Conservation (phyloP, 1,139 yeast species). For the Candida sojae region DNA sequence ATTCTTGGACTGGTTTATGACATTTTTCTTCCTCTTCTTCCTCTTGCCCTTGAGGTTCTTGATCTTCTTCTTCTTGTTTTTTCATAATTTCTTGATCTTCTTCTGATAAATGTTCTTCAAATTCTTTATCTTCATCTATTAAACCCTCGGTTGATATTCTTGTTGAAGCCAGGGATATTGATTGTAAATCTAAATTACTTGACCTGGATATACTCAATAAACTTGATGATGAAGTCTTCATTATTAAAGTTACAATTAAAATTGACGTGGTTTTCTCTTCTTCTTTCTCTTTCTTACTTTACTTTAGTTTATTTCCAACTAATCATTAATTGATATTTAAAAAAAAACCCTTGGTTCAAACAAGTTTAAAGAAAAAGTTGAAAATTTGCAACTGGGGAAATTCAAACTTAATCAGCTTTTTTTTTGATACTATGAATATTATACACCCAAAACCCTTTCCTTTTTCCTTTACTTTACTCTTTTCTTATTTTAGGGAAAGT, state of each 20-base stretch:
- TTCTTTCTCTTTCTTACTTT: not conserved
- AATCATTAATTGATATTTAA: not conserved
- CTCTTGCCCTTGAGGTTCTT: not conserved
- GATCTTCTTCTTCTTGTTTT: not conserved
- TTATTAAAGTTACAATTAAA: not conserved
- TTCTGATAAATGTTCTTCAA: not conserved
- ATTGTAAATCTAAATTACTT: constrained; percentile 9
- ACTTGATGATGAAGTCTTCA: constrained; percentile 9
- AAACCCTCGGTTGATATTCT: constrained; percentile 5
- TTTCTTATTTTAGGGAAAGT: not conserved
- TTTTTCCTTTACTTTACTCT: too few relatives aligned
- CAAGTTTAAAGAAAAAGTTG: too few relatives aligned
- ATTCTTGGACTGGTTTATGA: constrained; percentile 5
- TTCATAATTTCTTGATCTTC: not conserved
- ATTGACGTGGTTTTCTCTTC: not conserved
- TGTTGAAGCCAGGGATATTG: constrained; percentile 12
- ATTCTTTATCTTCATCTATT: not conserved
- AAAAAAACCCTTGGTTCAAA: not conserved
- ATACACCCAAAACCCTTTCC: too few relatives aligned
- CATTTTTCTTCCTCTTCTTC: not conserved
- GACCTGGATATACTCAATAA: constrained; percentile 10
- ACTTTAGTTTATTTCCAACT: too few relatives aligned
- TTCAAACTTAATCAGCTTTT: too few relatives aligned
- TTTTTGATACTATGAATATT: too few relatives aligned
- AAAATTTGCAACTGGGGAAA: too few relatives aligned